phyloP scores from a whole-genome alignment of 2,329 filamentous ascomycete genomes.

The Ophiostoma tasmaniense region DNA sequence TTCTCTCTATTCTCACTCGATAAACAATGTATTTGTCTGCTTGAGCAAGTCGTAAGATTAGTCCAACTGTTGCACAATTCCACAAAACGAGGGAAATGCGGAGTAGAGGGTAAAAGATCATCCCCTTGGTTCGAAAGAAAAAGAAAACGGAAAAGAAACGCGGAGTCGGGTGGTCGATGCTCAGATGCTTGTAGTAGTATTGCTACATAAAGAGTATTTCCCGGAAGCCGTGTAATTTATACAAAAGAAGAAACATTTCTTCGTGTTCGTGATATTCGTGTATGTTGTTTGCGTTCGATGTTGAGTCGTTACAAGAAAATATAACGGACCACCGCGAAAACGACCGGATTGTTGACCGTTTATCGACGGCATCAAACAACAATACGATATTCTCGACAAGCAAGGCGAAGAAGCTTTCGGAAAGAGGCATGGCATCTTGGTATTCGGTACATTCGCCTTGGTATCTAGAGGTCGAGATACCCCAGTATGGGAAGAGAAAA shows the following conservation, averaged over 20 bases:
- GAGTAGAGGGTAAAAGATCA: neutral
- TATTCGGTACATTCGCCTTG: neutral
- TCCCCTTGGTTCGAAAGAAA: neutral
- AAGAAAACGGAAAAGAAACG: neutral
- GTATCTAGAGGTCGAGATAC: neutral
- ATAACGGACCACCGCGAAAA: neutral
- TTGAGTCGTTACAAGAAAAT: neutral
- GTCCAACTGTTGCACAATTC: neutral
- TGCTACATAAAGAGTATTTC: constrained; percentile 1
- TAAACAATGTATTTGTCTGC: neutral
- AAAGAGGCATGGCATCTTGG: neutral
- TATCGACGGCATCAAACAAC: neutral
- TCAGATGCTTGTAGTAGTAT: neutral
- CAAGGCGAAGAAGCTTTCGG: neutral
- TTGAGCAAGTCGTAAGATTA: neutral
- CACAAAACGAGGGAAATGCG: neutral
- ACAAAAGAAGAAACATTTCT: neutral
- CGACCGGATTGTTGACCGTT: neutral
- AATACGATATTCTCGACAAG: neutral
- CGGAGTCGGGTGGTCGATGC: neutral
- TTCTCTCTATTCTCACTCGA: neutral
- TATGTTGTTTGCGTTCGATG: neutral
- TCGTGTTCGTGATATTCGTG: neutral
- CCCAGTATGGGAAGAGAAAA: neutral
- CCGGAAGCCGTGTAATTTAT: neutral